Evolutionary conservation across 139 green algal species (phyloP), one percentile per base, ranked within the genome.

Genomic region (Pedinophyceae sp.): DNA sequence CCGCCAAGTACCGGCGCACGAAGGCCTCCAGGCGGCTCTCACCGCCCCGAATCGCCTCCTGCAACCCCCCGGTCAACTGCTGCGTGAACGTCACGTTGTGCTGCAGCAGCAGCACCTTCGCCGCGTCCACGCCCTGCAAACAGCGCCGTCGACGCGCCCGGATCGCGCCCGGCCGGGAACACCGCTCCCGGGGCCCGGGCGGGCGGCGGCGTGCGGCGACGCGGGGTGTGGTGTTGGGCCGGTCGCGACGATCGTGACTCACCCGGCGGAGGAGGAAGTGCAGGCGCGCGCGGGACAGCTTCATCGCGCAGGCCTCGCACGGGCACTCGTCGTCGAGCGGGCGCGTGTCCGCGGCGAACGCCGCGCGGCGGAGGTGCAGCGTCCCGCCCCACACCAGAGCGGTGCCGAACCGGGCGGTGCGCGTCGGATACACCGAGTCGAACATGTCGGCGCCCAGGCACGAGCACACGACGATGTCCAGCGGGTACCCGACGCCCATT

Each of bases 401-500:
- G 2, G 88, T 89, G 4, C 89, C 89, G 68, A 97, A 97, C 43
- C 89, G 78, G 1, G 84, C 89, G 1, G 89, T 97, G 4, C 89
- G 70, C 0, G 89, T 94, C 25, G 89, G 89, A 57, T 95, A 97
- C 15, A 97, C 89, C 10, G 61, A 82, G 61, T 95, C 87, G 55
- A 89, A 95, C 87, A 96, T 95, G 77, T 96, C 87, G 0, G 85
- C 88, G 2, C 88, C 87, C 49, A 94, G 70, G 3, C 85, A 87
- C 25, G 67, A 81, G 72, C 89, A 97, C 23, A 95, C 76, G 18
- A 97, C 71, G 16, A 97, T 79, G 61, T 97, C 89, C 48, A 97
- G 55, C 0, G 89, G 87, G 66, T 97, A 95, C 0, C 88, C 84
- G 25, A 86, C 70, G 16, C 80, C 84, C 86, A 95, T 95, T 2